These are phyloP conservation scores for Ophiostoma tasmaniense DNA, from an alignment of 2,329 filamentous ascomycete genomes.

Conservation along the genomic window DNA sequence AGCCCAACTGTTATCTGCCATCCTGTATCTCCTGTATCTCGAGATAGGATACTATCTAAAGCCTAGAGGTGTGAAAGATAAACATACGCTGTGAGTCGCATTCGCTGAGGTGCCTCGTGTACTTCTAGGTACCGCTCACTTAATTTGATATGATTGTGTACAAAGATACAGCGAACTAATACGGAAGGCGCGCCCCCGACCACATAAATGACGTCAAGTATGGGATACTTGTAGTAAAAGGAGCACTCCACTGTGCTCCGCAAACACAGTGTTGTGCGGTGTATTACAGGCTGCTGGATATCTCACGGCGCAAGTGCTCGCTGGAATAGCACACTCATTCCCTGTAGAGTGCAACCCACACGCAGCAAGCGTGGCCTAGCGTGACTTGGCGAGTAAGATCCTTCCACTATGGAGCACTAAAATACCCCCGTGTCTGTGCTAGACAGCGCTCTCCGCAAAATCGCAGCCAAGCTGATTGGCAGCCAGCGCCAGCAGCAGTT, in stretches of 20 bases:
- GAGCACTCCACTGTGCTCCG: not conserved
- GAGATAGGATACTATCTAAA: not conserved
- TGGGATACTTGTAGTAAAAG: not conserved
- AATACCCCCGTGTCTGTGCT: not conserved
- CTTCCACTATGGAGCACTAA: not conserved
- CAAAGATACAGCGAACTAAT: not conserved
- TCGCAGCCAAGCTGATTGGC: conserved; percentile 3
- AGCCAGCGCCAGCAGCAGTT: not conserved
- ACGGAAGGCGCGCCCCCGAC: not conserved
- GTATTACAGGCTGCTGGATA: not conserved
- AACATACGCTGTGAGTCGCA: too few relatives aligned
- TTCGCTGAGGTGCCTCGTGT: too few relatives aligned
- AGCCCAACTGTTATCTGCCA: not conserved
- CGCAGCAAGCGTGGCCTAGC: conserved; percentile 10
- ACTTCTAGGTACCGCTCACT: not conserved
- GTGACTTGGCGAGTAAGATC: conserved; percentile 6
- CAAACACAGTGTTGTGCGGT: not conserved
- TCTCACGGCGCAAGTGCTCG: not conserved
- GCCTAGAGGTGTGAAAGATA: too few relatives aligned
- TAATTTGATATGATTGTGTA: not conserved
- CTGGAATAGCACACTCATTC: not conserved
- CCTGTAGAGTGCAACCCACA: not conserved
- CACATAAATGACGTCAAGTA: not conserved
- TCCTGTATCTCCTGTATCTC: not conserved
- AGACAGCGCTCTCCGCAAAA: not conserved